Conservation (phyloP, 1,284 basidiomycete species). For the Exsudoporus floridanus region DNA sequence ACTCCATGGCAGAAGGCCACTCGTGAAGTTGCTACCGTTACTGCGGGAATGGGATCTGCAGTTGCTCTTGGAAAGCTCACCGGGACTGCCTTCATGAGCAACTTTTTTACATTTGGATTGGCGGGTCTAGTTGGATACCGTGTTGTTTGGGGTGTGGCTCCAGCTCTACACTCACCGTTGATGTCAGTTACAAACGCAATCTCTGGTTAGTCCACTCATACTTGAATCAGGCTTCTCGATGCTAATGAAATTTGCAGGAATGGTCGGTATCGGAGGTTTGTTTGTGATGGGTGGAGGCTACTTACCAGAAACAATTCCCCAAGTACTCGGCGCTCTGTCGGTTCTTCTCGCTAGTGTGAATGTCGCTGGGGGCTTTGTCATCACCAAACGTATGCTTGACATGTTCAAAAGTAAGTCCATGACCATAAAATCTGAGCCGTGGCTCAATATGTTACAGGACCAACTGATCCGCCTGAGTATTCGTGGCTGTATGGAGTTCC, state of each 20-base stretch:
- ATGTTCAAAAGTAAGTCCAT: constrained; percentile 75
- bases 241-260: constrained; percentile 39
- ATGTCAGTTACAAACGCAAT: constrained; percentile 88
- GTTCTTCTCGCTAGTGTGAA: constrained; percentile 83
- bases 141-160: constrained; percentile 84
- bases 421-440: background rate
- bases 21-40: constrained; percentile 68
- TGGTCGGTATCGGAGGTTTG: constrained; percentile 82
- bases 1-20: constrained; percentile 82
- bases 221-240: background rate
- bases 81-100: constrained; percentile 78
- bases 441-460: constrained; percentile 43
- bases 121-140: constrained; percentile 82
- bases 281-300: constrained; percentile 88
- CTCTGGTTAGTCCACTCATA: constrained; percentile 46
- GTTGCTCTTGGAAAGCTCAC: constrained; percentile 77
- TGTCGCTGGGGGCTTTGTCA: constrained; percentile 80
- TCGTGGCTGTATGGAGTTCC: constrained; percentile 78
- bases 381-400: constrained; percentile 85
- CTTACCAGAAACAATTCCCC: constrained; percentile 76
- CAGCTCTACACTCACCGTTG: constrained; percentile 78
- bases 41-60: constrained; percentile 70
- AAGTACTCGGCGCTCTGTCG: constrained; percentile 73
- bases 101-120: constrained; percentile 81
- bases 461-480: constrained; percentile 83